These are phyloP conservation scores for Candolleomyces efflorescens DNA, from an alignment of 768 basidiomycete species.

Conservation along the genomic window DNA sequence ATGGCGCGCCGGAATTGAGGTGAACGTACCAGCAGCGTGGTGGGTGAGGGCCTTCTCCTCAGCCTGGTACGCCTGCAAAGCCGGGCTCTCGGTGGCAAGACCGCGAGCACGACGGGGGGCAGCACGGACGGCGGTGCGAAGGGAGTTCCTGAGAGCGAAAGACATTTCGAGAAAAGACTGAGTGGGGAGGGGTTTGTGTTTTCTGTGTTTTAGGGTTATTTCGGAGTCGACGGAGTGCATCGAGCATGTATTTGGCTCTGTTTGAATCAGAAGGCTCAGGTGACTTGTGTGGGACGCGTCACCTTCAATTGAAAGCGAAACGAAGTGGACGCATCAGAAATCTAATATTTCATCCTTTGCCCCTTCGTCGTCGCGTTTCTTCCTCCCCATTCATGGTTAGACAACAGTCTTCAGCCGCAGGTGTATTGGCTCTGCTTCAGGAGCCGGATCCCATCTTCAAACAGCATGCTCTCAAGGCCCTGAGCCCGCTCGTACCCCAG, in stretches of 20 bases:
- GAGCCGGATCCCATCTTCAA: slow-evolving; percentile 88
- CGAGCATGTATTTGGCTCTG: slow-evolving; percentile 23
- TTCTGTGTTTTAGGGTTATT: slow-evolving; percentile 23
- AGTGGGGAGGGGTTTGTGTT: slow-evolving; percentile 2
- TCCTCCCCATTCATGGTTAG: slow-evolving; percentile 49
- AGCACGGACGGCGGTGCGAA: slow-evolving; percentile 46
- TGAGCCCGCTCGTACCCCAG: slow-evolving; percentile 81
- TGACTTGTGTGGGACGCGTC: slow-evolving; percentile 34
- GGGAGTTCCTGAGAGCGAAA: slow-evolving; percentile 41
- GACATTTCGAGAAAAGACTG: slow-evolving; percentile 35
- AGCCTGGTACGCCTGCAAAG: slow-evolving; percentile 39
- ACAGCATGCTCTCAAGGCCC: slow-evolving; percentile 82
- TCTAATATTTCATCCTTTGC: slow-evolving; percentile 18
- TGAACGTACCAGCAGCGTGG: slow-evolving; percentile 57
- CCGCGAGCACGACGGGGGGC: slow-evolving; percentile 31
- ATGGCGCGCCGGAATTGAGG: neutral
- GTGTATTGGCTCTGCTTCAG: slow-evolving; percentile 85
- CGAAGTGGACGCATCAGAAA: slow-evolving; percentile 12
- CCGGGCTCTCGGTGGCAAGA: slow-evolving; percentile 27
- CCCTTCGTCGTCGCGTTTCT: slow-evolving; percentile 13
- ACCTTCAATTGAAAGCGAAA: slow-evolving; percentile 25
- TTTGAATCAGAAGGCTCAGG: slow-evolving; percentile 22
- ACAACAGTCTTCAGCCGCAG: slow-evolving; percentile 78
- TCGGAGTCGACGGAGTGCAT: slow-evolving; percentile 23
- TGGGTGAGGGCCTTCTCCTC: slow-evolving; percentile 55